Percentiles rank a stretch among this genome's conserved stretches.
These are phyloP conservation scores for Madurella fahalii DNA, from an alignment of 2,329 filamentous ascomycete species.

Conservation along the genomic window DNA sequence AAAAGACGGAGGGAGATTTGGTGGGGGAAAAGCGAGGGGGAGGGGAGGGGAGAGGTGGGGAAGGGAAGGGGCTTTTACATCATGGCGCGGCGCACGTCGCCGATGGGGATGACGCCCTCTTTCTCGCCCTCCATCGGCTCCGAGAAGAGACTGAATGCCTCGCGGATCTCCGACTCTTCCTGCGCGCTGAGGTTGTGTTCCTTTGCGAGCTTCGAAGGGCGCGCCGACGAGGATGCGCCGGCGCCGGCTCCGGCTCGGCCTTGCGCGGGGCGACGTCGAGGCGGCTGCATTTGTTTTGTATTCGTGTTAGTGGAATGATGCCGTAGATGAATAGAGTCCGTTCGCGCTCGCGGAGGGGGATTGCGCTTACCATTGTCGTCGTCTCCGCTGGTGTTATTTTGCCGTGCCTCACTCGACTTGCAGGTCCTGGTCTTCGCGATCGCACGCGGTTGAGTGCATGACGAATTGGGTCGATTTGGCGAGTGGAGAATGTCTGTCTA, in stretches of 20 bases:
- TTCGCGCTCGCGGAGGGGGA: too few species aligned
- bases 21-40: not conserved
- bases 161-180: conserved; percentile 85
- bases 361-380: not conserved
- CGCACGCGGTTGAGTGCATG: too few species aligned
- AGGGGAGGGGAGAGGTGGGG: conserved; percentile 1
- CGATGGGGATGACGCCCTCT: conserved; percentile 62
- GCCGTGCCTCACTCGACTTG: too few species aligned
- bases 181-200: conserved; percentile 80
- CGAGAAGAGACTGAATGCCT: conserved; percentile 81
- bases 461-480: too few species aligned
- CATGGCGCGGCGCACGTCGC: conserved; percentile 67
- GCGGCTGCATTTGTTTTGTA: conserved; percentile 46
- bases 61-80: conserved; percentile 57
- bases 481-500: too few species aligned
- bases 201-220: conserved; percentile 84
- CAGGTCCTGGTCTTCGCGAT: too few species aligned
- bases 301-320: too few species aligned
- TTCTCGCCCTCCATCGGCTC: conserved; percentile 68
- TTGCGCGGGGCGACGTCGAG: conserved; percentile 46
- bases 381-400: not conserved
- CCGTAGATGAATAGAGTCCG: too few species aligned
- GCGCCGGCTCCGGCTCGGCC: conserved; percentile 17
- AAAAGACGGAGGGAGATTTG: too few species aligned
- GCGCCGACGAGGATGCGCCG: conserved; percentile 34